phyloP scores from a whole-genome alignment of 2,329 filamentous ascomycete species.

The Alternaria angustiovoidea region DNA sequence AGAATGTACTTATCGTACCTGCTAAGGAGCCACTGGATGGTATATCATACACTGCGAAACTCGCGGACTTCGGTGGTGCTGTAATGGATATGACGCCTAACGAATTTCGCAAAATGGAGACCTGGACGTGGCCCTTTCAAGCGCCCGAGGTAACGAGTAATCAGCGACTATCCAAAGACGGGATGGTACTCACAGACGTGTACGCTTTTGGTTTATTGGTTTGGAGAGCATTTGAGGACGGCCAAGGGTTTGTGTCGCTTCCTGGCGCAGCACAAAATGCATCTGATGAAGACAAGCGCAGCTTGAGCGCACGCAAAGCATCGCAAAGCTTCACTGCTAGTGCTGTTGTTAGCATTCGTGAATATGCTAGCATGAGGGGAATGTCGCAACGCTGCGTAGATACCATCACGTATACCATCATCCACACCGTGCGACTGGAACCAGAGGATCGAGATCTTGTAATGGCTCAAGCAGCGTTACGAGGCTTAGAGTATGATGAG shows the following conservation, averaged over 20 bases:
- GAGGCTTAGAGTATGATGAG: not conserved
- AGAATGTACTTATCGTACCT: slow-evolving; percentile 21
- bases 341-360: not conserved
- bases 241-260: slow-evolving; percentile 7
- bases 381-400: not conserved
- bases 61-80: slow-evolving; percentile 8
- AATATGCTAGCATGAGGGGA: not conserved
- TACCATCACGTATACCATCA: not conserved
- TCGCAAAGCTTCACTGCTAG: not conserved
- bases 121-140: slow-evolving; percentile 8
- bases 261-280: not conserved
- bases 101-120: not conserved
- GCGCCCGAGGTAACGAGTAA: slow-evolving; percentile 13
- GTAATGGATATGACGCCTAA: slow-evolving; percentile 17
- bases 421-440: not conserved
- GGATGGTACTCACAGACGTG: slow-evolving; percentile 17
- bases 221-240: slow-evolving; percentile 15
- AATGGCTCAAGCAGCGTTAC: not conserved
- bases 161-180: not conserved
- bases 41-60: not conserved
- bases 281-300: slow-evolving; percentile 3
- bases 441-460: not conserved
- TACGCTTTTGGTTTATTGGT: slow-evolving; percentile 20
- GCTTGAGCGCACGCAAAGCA: not conserved
- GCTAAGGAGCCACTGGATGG: not conserved